Evolutionary conservation across 768 basidiomycete genomes (phyloP), one percentile per base, ranked within the genome.

Genomic region (Suillus americanus): DNA sequence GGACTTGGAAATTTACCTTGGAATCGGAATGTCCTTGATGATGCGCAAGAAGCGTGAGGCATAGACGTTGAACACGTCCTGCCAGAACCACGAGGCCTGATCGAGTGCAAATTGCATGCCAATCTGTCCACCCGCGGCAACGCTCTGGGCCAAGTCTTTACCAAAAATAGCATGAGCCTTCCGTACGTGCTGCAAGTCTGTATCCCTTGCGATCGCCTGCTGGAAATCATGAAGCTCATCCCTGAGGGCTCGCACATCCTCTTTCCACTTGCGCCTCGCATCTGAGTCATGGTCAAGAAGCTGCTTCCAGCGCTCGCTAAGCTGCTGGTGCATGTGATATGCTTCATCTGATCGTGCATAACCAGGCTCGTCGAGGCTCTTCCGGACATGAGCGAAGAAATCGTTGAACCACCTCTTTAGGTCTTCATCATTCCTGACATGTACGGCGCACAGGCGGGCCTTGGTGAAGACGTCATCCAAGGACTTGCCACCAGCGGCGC

Each of bases 41-140:
- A 83, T 75, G 33, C 65, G 68, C 62, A 89, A 72, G 1, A 85
- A 40, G 10, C 83, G 82, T 18, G 92, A 92, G 1, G 90, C 73
- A 70, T 93, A 94, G 18, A 93, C 89, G 69, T 89, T 90, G 79
- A 92, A 88, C 8, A 94, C 65, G 65, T 95, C 94, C 72, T 89
- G 84, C 89, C 88, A 91, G 77, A 91, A 85, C 90, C 90, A 92
- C 1, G 87, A 83, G 6, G 84, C 82, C 54, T 87, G 83, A 62
- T 89, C 87, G 66, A 88, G 70, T 5, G 83, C 81, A 12, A 81
- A 81, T 70, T 87, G 82, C 51, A 87, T 51, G 7, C 82, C 81
- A 0, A 78, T 46, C 77, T 67, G 78, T 67, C 9, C 81, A 75
- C 65, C 80, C 71, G 41, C 30, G 75, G 75, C 25, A 70, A 78